Evolutionary conservation across 768 basidiomycete species (phyloP).

Genomic region (Russula ochroleuca): DNA sequence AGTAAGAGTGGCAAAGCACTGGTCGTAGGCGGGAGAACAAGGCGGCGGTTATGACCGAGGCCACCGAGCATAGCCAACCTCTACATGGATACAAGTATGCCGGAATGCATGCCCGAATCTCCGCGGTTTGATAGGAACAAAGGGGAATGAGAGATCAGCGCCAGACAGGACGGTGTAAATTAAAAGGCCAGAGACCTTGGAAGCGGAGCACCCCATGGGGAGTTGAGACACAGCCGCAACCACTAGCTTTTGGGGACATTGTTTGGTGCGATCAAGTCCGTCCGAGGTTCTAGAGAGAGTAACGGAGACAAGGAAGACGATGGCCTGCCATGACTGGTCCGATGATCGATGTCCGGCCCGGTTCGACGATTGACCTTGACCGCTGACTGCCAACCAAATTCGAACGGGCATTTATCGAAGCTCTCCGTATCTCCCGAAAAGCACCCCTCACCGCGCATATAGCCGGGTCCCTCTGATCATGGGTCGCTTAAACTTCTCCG

Average conservation of each 20-base stretch:
- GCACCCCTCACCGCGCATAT: slow-evolving; percentile 3
- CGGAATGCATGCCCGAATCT: slow-evolving; percentile 3
- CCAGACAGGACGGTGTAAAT: not conserved
- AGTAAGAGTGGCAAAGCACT: not conserved
- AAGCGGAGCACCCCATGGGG: not conserved
- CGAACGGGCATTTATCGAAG: not conserved
- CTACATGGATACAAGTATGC: not conserved
- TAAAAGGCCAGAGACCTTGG: not conserved
- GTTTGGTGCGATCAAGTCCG: not conserved
- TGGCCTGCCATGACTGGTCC: too few species aligned
- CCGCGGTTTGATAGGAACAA: slow-evolving; percentile 11
- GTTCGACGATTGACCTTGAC: not conserved
- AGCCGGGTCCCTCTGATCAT: slow-evolving; percentile 33
- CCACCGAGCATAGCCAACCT: not conserved
- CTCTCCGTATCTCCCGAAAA: not conserved
- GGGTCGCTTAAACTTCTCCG: slow-evolving; percentile 61
- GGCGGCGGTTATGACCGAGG: not conserved
- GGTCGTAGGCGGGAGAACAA: slow-evolving; percentile 2
- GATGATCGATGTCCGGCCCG: slow-evolving; percentile 1
- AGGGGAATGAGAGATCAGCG: not conserved
- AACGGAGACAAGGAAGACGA: slow-evolving; percentile 10
- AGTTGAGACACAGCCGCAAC: slow-evolving; percentile 11
- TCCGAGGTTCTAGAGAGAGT: slow-evolving; percentile 5
- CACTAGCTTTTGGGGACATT: slow-evolving; percentile 4
- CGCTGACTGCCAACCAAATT: not conserved